Evolutionary conservation across 2,329 filamentous ascomycete genomes (phyloP).

Genomic region (Harringtonia aguacate): DNA sequence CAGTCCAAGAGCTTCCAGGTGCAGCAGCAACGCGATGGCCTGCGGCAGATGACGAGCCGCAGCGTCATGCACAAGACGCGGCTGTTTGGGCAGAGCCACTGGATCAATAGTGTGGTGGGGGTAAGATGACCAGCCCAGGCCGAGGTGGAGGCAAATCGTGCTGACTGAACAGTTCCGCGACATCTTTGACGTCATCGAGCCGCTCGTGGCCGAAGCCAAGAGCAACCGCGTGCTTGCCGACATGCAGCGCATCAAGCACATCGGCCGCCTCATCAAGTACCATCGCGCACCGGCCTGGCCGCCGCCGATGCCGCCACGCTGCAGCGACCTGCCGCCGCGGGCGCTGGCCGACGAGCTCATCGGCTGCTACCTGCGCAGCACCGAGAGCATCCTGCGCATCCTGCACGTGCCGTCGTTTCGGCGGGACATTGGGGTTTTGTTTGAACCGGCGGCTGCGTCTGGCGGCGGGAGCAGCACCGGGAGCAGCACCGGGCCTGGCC

Average conservation of each 20-base stretch:
- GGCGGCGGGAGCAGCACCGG: no score
- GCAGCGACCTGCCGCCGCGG: conserved; percentile 25
- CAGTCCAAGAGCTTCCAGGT: neutral
- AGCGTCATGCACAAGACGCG: conserved; percentile 33
- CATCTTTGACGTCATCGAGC: conserved; percentile 6
- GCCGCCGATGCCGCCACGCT: conserved; percentile 22
- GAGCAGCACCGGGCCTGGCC: no score
- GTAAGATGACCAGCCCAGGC: conserved; percentile 18
- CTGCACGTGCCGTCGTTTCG: conserved; percentile 47
- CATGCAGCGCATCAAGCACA: conserved; percentile 38
- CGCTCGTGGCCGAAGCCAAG: conserved; percentile 20
- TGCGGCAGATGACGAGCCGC: conserved; percentile 5
- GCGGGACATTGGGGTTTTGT: conserved; percentile 39
- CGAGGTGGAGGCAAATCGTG: no score
- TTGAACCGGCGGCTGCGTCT: conserved; percentile 20
- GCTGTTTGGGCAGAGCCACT: conserved; percentile 47
- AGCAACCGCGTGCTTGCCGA: conserved; percentile 20
- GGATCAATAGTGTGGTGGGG: conserved; percentile 25
- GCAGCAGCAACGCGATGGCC: neutral
- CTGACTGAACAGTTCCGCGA: conserved; percentile 3
- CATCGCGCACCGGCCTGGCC: conserved; percentile 18
- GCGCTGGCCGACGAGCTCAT: conserved; percentile 39
- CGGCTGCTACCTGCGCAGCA: conserved; percentile 40
- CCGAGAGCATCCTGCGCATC: conserved; percentile 45
- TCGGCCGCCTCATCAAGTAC: conserved; percentile 41